Evolutionary conservation across 2,329 filamentous ascomycete species (phyloP), one percentile per base, ranked within the genome.

Genomic region (Coniochaeta prunicola): DNA sequence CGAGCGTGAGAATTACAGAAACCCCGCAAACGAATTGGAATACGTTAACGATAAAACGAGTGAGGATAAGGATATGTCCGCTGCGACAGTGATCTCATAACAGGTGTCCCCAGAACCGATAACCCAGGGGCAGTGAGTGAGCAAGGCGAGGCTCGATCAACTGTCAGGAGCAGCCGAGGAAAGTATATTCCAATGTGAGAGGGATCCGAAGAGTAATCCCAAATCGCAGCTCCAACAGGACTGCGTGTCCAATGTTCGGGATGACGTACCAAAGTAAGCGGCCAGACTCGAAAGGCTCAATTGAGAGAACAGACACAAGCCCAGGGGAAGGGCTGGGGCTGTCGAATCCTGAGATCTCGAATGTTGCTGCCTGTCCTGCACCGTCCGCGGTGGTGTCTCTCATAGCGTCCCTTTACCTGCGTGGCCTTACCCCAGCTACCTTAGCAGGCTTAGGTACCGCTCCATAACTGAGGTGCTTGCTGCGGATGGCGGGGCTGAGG

Each of bases 321-420:
- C 17, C 6, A 42, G 40, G 19, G 40, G 40, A n/a, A 13, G 4
- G 9, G 17, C 6, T 19, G 31, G 54, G 13, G 26, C 15, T 15
- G 45, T 58, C 57, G 57, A 58, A 58, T 58, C 57, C 57, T 15
- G 26, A 15, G 28, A 50, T 48, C 57, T 53, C 45, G 33, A 58
- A 58, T 58, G 57, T 50, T 58, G 57, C 57, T 58, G 57, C 57
- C 57, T 58, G 57, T 53, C 28, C 28, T 55, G 15, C 30, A 28
- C 33, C 19, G 4, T 34, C n/a, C 31, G 31, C 13, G 19, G 19
- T 24, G 40, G 40, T 36, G 13, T 12, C n/a, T 24, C 30, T 54
- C 50, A 10, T 19, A 55, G 30, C 19, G 33, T 19, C 36, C 36
- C 36, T 31, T 21, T 24, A 21, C n/a, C 9, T 21, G 15, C 31